These are phyloP conservation scores for Leccinellum rugosiceps DNA, from an alignment of 768 basidiomycete genomes.

Conservation along the genomic window DNA sequence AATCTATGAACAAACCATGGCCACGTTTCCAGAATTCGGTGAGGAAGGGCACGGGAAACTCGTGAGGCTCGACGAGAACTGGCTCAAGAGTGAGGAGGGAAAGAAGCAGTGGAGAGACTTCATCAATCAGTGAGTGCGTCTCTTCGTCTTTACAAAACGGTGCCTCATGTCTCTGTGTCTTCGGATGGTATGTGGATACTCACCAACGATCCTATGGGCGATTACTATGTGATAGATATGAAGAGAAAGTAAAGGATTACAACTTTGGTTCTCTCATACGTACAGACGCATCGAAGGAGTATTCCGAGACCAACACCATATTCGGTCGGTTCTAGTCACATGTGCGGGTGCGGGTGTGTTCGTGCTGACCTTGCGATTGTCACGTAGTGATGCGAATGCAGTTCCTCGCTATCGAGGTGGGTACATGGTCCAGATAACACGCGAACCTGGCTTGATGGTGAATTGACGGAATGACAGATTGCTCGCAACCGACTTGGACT, in stretches of 20 bases:
- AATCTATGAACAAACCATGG: slow-evolving; percentile 74
- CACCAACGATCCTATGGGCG: slow-evolving; percentile 1
- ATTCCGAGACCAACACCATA: slow-evolving; percentile 89
- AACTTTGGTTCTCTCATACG: slow-evolving; percentile 97
- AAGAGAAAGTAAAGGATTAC: slow-evolving; percentile 87
- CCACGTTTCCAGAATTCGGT: slow-evolving; percentile 77
- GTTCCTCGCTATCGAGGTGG: slow-evolving; percentile 92
- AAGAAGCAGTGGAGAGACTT: slow-evolving; percentile 92
- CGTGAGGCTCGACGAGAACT: slow-evolving; percentile 75
- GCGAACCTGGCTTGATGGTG: background rate
- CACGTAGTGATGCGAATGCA: slow-evolving; percentile 35
- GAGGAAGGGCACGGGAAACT: slow-evolving; percentile 47
- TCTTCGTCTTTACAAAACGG: background rate
- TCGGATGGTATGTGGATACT: slow-evolving; percentile 5
- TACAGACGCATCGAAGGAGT: slow-evolving; percentile 73
- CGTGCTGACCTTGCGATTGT: slow-evolving; percentile 10
- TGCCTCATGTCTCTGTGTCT: background rate
- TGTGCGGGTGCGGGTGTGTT: background rate
- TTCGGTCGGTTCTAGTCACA: slow-evolving; percentile 57
- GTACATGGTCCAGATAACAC: slow-evolving; percentile 12
- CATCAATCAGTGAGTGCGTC: slow-evolving; percentile 58
- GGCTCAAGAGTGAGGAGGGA: slow-evolving; percentile 84
- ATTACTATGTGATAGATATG: slow-evolving; percentile 53
- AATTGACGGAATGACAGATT: slow-evolving; percentile 50
- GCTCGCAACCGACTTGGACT: slow-evolving; percentile 87